Base-by-base conservation (phyloP, 257 asterid species). In the Rhazya stricta region DNA sequence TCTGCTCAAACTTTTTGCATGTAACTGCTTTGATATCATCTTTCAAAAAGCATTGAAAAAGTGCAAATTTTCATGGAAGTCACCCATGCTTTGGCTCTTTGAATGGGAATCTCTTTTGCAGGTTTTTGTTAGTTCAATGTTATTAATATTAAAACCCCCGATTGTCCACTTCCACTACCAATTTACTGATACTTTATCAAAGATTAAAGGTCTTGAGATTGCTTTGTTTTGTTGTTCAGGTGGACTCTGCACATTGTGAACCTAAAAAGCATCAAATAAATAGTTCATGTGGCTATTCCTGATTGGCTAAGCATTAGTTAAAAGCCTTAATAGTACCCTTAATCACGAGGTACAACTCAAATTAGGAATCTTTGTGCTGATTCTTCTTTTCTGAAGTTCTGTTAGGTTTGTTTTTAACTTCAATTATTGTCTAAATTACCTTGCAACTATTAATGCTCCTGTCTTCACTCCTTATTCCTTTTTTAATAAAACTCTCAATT, bases 1-100 rank as follows among this genome's bases (percentile, higher is more conserved):
- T 68, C 25, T 69, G 73, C 3, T 25, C 74, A 69, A 15, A 50
- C 74, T 69, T 69, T n/a, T 69, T 16, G 16, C 43, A 69, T 42
- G 56, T 19, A 18, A 65, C 60, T 32, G 29, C 66, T 25, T 23
- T 18, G 66, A 25, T 58, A 36, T 61, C 23, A 1, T 37, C 51
- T 67, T 67, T 11, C 4, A 1, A 67, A 67, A 67, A 67, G 71
- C 18, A 23, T 41, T 2, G 15, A 69, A 43, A n/a, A 68, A 42
- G 53, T 39, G n/a, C 56, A 6, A 3, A 18, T 43, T 41, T 27
- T 43, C 57, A 23, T 68, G 56, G 50, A 34, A 36, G 48, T 66
- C 50, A 37, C 50, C 50, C 32, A 66, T 66, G 71, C 48, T 39
- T 37, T 66, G 71, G 37, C 48, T 65, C 3, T 37, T 36, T 21